Percentiles rank a stretch among this genome's conserved stretches.
Evolutionary conservation across 805 yeast genomes (phyloP).

Genomic region (Kluyveromyces nonfermentans): DNA sequence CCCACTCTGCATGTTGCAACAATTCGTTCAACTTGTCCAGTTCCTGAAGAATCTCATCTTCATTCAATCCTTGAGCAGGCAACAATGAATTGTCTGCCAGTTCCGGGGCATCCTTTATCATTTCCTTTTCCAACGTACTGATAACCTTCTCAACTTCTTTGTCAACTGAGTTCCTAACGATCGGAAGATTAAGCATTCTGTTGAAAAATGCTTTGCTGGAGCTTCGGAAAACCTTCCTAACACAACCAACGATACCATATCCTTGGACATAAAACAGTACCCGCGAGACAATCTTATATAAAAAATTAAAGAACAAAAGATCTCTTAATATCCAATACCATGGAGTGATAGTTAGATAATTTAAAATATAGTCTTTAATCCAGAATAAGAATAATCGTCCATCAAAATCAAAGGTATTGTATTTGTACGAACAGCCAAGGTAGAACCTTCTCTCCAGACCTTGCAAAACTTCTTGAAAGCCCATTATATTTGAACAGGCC

Average conservation of each 20-base stretch:
- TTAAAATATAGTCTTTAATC: background rate
- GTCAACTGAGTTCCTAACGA: constrained; percentile 47
- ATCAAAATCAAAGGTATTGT: constrained; percentile 1
- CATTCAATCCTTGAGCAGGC: constrained; percentile 52
- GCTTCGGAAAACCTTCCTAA: constrained; percentile 10
- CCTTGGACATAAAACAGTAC: constrained; percentile 22
- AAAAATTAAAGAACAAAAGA: constrained; percentile 14
- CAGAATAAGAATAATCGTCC: background rate
- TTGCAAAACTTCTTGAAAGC: background rate
- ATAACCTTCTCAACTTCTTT: constrained; percentile 45
- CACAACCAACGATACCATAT: constrained; percentile 33
- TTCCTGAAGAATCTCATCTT: constrained; percentile 38
- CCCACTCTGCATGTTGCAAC: constrained; percentile 70
- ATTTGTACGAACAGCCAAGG: background rate
- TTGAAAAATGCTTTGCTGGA: constrained; percentile 23
- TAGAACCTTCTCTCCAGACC: background rate
- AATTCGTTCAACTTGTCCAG: constrained; percentile 38
- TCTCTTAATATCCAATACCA: constrained; percentile 15
- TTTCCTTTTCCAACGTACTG: constrained; percentile 40
- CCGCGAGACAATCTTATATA: constrained; percentile 6
- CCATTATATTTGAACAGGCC: background rate
- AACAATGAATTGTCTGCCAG: constrained; percentile 38
- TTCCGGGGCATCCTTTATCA: constrained; percentile 46
- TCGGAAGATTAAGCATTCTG: constrained; percentile 39
- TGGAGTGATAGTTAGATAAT: background rate